Conservation (phyloP, 805 yeast genomes). For the Suhomyces sp. region DNA sequence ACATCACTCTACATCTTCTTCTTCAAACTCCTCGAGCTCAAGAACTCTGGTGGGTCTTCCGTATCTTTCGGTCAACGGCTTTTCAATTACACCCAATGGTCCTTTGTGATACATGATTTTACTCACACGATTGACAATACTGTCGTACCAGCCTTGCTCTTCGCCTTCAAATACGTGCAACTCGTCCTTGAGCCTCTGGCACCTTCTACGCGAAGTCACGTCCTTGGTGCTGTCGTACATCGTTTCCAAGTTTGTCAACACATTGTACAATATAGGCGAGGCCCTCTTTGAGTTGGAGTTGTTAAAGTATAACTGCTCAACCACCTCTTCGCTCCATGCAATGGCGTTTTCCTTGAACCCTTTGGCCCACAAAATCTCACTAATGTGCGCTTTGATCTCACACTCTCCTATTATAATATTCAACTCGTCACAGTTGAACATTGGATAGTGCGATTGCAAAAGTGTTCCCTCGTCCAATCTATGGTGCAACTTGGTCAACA, state of each 20-base stretch:
- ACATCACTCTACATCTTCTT: slow-evolving; percentile 32
- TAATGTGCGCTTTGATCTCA: slow-evolving; percentile 36
- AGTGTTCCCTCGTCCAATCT: slow-evolving; percentile 13
- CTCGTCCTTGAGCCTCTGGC: slow-evolving; percentile 23
- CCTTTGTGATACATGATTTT: slow-evolving; percentile 40
- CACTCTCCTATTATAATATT: slow-evolving; percentile 28
- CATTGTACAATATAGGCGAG: slow-evolving; percentile 27
- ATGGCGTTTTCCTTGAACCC: slow-evolving; percentile 38
- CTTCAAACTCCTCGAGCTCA: slow-evolving; percentile 41
- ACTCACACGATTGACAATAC: slow-evolving; percentile 30
- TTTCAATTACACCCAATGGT: slow-evolving; percentile 41
- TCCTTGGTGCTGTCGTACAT: slow-evolving; percentile 33
- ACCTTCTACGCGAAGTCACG: slow-evolving; percentile 21
- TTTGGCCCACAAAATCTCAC: slow-evolving; percentile 42
- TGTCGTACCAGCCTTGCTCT: slow-evolving; percentile 32
- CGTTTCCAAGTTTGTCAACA: slow-evolving; percentile 26
- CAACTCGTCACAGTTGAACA: slow-evolving; percentile 31
- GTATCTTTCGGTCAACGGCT: slow-evolving; percentile 37
- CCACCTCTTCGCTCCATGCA: slow-evolving; percentile 41
- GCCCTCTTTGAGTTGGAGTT: slow-evolving; percentile 25
- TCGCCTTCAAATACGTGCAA: slow-evolving; percentile 25
- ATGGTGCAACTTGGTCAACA: slow-evolving; percentile 18
- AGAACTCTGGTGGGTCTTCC: slow-evolving; percentile 33
- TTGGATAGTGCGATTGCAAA: slow-evolving; percentile 31
- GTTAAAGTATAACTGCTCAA: slow-evolving; percentile 33